Base-by-base conservation (phyloP, 345 rosid genomes). In the Salix koriyanagi region DNA sequence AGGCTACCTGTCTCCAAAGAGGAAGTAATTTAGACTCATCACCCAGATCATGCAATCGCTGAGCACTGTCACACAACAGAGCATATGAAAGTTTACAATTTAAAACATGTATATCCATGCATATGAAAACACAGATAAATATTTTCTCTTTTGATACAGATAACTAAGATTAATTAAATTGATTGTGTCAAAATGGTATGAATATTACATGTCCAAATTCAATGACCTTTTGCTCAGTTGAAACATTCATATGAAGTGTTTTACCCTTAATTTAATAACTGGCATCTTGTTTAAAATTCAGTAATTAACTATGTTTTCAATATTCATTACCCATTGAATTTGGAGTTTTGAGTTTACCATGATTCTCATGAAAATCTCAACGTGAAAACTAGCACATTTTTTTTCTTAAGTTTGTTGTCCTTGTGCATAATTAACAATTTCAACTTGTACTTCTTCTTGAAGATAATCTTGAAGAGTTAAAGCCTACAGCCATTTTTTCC, bases 1-100 rank as follows among this genome's bases (percentile, higher is more conserved):
- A 65, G 75, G 69, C 81, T 84, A 92, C 99, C 95, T 96, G 99
- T 91, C 99, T 92, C 99, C 99, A 96, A 74, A 93, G 92, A 81
- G 99, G 99, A 83, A 96, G 95, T 70, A 91, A 79, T 86, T 91
- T 96, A 73, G 98, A 91, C 84, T 96, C 99, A 81, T 87, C 94
- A 79, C 98, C 98, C 85, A 96, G 79, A 75, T 88, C 96, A 85
- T 89, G 87, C 81, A 93, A 83, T 71, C 96, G 90, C 68, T 96
- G 99, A 48, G 91, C 82, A 83, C 99, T 96, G 92, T 69, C 86
- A 71, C 64, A 72, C 12, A 48, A 79, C 77, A 76, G 76, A 34
- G 25, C 26, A 25, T 16, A 48, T 6, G 32, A 67, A 3, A 18
- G 6, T 66, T 14, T 30, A 34, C 8, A 66, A 66, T 66, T 19